Evolutionary conservation across 768 basidiomycete genomes (phyloP).

Genomic region (Russula brevipes): DNA sequence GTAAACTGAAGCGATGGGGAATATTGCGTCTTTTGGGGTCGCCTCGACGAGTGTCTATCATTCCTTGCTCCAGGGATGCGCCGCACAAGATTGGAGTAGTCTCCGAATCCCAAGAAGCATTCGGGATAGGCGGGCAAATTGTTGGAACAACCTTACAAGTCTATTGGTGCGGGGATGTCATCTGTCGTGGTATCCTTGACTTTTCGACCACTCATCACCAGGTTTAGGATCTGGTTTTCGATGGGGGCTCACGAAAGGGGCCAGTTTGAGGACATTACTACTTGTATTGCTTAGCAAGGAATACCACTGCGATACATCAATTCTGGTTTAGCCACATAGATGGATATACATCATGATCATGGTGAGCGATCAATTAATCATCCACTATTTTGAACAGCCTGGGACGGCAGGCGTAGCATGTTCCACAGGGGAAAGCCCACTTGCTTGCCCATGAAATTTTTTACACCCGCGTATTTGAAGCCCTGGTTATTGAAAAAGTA

Average conservation of each 20-base stretch:
- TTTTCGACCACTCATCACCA: not conserved
- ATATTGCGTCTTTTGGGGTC: not conserved
- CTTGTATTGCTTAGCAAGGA: not conserved
- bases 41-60: not conserved
- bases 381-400: not conserved
- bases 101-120: too few relatives aligned
- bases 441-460: slow-evolving; percentile 6
- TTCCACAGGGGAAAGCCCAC: slow-evolving; percentile 8
- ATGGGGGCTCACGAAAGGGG: not conserved
- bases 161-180: too few relatives aligned
- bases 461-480: slow-evolving; percentile 8
- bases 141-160: not conserved
- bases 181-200: not conserved
- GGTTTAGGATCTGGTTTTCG: not conserved
- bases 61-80: not conserved
- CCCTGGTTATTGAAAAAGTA: slow-evolving; percentile 1
- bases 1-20: not conserved
- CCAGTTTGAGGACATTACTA: not conserved
- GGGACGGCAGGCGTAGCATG: slow-evolving; percentile 6
- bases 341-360: not conserved
- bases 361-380: not conserved
- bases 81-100: too few relatives aligned
- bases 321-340: not conserved
- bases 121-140: too few relatives aligned
- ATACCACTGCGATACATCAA: not conserved